A percentile compares a stretch with the other conserved stretches of the same genome.
Conservation (phyloP, 139 green algal genomes). For the Chlorella sorokiniana region DNA sequence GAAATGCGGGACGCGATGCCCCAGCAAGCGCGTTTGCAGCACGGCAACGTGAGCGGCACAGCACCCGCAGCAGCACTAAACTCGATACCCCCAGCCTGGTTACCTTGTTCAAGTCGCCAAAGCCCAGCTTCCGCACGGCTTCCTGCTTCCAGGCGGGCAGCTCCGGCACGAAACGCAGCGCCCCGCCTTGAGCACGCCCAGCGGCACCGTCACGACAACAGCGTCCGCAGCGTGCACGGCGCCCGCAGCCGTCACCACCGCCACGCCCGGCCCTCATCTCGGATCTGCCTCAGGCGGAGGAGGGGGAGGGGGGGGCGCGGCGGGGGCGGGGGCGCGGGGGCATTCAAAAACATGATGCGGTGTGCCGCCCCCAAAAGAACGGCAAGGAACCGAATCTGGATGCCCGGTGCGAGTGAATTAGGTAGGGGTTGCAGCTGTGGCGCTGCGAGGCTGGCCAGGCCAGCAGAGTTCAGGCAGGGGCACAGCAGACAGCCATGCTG, state of each 20-base stretch:
- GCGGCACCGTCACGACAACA: constrained; percentile 74
- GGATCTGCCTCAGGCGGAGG: background rate
- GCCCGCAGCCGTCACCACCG: constrained; percentile 37
- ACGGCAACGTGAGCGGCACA: too few species aligned
- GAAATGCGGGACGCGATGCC: too few species aligned
- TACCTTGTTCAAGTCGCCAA: constrained; percentile 87
- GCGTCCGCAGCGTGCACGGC: constrained; percentile 52
- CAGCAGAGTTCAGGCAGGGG: background rate
- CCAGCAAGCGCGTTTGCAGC: too few species aligned
- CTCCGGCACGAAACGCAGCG: constrained; percentile 71
- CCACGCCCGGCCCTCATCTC: background rate
- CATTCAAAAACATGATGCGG: too few species aligned
- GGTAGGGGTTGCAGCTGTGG: too few species aligned
- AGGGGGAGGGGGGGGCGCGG: background rate
- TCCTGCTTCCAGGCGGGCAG: constrained; percentile 76
- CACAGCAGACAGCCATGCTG: background rate
- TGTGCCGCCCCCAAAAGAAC: too few species aligned
- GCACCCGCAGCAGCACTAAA: background rate
- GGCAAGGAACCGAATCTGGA: too few species aligned
- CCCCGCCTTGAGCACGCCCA: constrained; percentile 72
- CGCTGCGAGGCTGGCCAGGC: too few species aligned
- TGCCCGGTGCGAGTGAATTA: too few species aligned
- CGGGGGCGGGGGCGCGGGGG: too few species aligned
- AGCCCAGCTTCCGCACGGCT: constrained; percentile 75
- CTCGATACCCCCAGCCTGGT: background rate